Evolutionary conservation across 805 yeast species (phyloP), one percentile per base, ranked within the genome.

Genomic region (Candida koratica): DNA sequence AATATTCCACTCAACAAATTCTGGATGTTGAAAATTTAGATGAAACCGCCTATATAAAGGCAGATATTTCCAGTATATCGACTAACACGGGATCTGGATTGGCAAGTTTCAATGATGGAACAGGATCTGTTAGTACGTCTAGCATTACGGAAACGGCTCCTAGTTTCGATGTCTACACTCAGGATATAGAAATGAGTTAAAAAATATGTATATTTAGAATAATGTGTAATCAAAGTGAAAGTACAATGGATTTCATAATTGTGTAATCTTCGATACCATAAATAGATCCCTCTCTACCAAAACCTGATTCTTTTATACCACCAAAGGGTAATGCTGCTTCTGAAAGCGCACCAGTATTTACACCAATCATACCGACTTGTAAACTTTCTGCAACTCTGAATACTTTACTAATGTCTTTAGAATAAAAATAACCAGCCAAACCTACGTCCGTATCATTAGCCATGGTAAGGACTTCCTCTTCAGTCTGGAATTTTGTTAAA

Each of bases 311-410:
- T 46, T 77, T 76, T 32, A 79, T 64, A 37, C 86, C 86, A 22
- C 86, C 71, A 46, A 65, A 65, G 43, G 84, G 83, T 31, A 77
- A 49, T 4, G 80, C 60, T 13, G 83, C 73, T 42, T 65, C 90
- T 12, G 85, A 75, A 37, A 85, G 73, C 8, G 73, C 61, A 17
- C 93, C 93, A 8, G 87, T 76, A 60, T 85, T 85, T 39, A 77
- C 79, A 27, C 93, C 93, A 36, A 85, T 73, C 94, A 85, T 85
- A 32, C 94, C 95, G 18, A 71, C 77, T 45, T 85, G 77, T 35
- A 85, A 65, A 17, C 67, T 75, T 58, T 82, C 88, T 20, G 84
- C 79, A 6, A 81, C 75, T 37, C 71, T 65, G 58, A 79, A 69
- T 6, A 80, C 65, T 32, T 79, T 69, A 32, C 64, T 53, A 38